Conservation (phyloP, 2,329 filamentous ascomycete species). For the Fusarium sp. region DNA sequence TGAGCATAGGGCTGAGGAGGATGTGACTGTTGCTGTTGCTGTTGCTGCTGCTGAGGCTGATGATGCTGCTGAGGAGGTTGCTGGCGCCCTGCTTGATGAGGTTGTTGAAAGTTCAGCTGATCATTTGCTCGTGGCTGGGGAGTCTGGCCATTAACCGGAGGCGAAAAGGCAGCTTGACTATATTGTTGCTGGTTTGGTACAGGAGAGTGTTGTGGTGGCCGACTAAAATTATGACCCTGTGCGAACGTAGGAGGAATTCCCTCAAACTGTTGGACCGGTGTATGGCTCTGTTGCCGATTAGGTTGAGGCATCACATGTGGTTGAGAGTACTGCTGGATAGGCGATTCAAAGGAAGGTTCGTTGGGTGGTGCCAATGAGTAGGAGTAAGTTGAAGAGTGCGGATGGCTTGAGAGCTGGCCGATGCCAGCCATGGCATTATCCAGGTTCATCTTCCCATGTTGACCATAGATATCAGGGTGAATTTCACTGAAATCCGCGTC, state of each 20-base stretch:
- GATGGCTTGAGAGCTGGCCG: conserved; percentile 52
- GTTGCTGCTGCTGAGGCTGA: conserved; percentile 31
- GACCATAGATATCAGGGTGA: conserved; percentile 57
- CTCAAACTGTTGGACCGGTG: conserved; percentile 54
- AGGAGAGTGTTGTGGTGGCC: conserved; percentile 52
- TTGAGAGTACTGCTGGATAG: conserved; percentile 54
- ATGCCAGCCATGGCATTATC: conserved; percentile 51
- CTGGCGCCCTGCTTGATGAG: conserved; percentile 44
- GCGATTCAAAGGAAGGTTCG: conserved; percentile 53
- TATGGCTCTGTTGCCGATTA: conserved; percentile 53
- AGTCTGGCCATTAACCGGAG: conserved; percentile 49
- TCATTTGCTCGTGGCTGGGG: conserved; percentile 46
- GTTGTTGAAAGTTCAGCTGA: conserved; percentile 45
- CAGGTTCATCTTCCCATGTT: conserved; percentile 55
- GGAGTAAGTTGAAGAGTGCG: conserved; percentile 54
- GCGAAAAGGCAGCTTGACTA: conserved; percentile 44
- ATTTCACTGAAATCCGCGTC: conserved; percentile 57
- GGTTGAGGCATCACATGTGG: conserved; percentile 55
- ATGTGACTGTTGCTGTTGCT: conserved; percentile 40
- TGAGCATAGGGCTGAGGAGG: conserved; percentile 42
- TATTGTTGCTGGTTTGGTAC: conserved; percentile 51
- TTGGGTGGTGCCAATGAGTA: conserved; percentile 55
- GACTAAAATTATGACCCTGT: conserved; percentile 48
- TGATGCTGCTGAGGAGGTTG: conserved; percentile 46
- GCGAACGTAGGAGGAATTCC: conserved; percentile 48